Evolutionary conservation across 352 stramenopile species (phyloP), one percentile per base, ranked within the genome.

Genomic region (Globisporangium megalacanthum): DNA sequence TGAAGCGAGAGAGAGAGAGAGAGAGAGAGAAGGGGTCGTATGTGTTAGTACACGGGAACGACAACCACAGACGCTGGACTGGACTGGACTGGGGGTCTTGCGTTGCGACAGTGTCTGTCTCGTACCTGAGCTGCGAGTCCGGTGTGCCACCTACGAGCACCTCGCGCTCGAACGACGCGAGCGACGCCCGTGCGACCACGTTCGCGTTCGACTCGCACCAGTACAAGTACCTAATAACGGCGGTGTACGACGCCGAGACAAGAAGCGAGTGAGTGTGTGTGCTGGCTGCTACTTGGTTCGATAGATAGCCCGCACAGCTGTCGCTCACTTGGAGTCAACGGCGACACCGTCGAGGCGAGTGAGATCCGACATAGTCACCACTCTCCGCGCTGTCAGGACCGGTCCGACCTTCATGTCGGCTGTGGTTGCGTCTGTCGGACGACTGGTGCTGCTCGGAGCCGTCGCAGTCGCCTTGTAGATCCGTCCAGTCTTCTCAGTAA

Each of bases 201-300:
- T 92, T 88, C 9, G 67, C 64, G 62, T 89, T 92, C 25, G 53
- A 80, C 45, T 92, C 81, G 48, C 69, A 79, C 81, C 81, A 92
- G 58, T 89, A 92, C 4, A 87, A 13, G 54, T 73, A 85, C 52
- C 74, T 85, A 35, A n/a, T 85, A 35, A n/a, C 44, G n/a, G 29
- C 9, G 65, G 51, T 33, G 50, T 58, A 20, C 29, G 2, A 57
- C 58, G 10, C 45, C 56, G 15, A 11, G 19, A 66, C 15, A 54
- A 15, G 14, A 15, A 49, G 25, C 22, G 13, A 47, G 17, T 39
- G 29, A 31, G 33, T 29, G 45, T 37, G 11, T 29, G 25, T 29
- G 25, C 25, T 29, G 25, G 25, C 25, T 29, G 25, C 25, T 29
- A 29, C 25, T 29, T 29, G 25, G 25, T 29, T 29, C 25, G 25